These are phyloP conservation scores for Dactylellina leptospora DNA, from an alignment of 2,329 filamentous ascomycete species.

Conservation along the genomic window DNA sequence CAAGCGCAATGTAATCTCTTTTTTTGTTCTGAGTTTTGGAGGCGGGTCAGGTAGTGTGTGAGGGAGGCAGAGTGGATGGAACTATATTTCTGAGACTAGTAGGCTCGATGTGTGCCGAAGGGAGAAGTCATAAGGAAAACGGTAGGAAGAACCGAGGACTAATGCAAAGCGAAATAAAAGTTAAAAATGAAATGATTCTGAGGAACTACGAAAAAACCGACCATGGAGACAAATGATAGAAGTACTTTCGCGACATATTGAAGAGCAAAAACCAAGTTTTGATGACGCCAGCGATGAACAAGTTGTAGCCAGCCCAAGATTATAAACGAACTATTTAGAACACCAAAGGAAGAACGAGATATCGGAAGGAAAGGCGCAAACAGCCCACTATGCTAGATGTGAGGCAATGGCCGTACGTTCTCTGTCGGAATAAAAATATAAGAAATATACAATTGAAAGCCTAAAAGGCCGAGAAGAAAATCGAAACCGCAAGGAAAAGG, in stretches of 20 bases:
- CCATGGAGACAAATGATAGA: too few species aligned
- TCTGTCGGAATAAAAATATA: conserved; percentile 34
- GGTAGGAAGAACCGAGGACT: background rate
- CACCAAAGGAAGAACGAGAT: conserved; percentile 24
- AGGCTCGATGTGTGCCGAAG: background rate
- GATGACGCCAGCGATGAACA: conserved; percentile 1
- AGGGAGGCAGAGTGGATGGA: background rate
- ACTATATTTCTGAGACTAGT: conserved; percentile 1
- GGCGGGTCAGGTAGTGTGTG: conserved; percentile 1
- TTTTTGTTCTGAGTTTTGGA: background rate
- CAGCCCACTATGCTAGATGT: background rate
- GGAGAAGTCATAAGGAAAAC: background rate
- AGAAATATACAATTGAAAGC: conserved; percentile 35
- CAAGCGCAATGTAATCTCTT: background rate
- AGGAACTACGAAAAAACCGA: too few species aligned
- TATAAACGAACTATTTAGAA: conserved; percentile 19
- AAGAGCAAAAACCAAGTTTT: too few species aligned
- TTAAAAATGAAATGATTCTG: too few species aligned
- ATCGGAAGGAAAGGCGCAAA: conserved; percentile 7
- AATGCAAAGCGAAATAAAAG: too few species aligned
- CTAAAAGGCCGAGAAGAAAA: background rate
- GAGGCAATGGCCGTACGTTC: background rate
- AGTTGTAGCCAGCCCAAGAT: background rate
- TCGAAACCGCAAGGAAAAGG: background rate
- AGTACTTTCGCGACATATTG: too few species aligned